Conservation (phyloP, 345 rosid genomes). For the Gossypium herbaceum region DNA sequence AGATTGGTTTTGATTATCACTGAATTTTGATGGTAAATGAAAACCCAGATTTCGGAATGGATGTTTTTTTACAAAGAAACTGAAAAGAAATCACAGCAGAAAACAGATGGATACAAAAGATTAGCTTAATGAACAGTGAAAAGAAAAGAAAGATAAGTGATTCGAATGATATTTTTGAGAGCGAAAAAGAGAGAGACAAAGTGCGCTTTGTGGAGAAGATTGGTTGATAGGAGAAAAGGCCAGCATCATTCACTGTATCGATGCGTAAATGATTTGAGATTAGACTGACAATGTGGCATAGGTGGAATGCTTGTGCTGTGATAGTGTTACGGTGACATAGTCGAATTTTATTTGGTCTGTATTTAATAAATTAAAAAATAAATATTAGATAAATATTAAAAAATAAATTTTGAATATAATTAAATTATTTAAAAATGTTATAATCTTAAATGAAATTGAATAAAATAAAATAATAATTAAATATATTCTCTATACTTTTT, state of each 20-base stretch:
- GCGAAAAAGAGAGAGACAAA: background rate
- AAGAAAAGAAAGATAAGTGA: background rate
- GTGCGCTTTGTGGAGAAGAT: background rate
- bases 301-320: background rate
- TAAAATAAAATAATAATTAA: no score
- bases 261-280: background rate
- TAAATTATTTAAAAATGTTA: no score
- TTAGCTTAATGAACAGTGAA: background rate
- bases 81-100: background rate
- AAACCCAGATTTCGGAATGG: background rate
- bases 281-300: background rate
- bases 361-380: no score
- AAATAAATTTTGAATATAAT: no score
- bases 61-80: background rate
- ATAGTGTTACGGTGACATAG: no score
- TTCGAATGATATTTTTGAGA: background rate
- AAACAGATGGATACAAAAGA: background rate
- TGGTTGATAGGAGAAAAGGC: background rate
- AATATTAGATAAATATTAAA: no score
- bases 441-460: no score
- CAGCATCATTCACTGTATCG: slow-evolving; percentile 9
- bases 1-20: background rate
- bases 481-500: no score
- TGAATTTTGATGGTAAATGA: background rate
- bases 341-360: no score